Evolutionary conservation across 257 asterid species (phyloP).

Genomic region (Cruciata laevipes): DNA sequence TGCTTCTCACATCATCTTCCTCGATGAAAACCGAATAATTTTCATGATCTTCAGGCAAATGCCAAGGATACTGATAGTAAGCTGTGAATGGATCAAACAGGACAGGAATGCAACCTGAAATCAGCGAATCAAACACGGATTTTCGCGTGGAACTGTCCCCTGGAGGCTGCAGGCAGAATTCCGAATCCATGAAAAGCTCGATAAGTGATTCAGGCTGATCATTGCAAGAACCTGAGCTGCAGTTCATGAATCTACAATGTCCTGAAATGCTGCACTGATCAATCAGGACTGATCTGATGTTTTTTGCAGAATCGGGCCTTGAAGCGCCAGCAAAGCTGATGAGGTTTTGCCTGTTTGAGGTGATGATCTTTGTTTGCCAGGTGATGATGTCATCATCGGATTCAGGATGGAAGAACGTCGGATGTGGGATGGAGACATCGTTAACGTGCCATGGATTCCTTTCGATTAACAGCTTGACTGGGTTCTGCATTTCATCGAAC

Average conservation of each 20-base stretch:
- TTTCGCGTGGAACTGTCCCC: slow-evolving; percentile 76
- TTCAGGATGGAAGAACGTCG: slow-evolving; percentile 62
- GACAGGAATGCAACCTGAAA: slow-evolving; percentile 64
- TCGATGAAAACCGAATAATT: slow-evolving; percentile 56
- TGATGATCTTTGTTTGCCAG: slow-evolving; percentile 44
- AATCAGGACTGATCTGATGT: slow-evolving; percentile 45
- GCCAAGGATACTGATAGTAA: slow-evolving; percentile 74
- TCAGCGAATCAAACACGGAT: slow-evolving; percentile 59
- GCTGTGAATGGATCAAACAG: slow-evolving; percentile 56
- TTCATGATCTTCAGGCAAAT: slow-evolving; percentile 45
- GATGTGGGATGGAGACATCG: slow-evolving; percentile 67
- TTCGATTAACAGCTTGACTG: slow-evolving; percentile 57
- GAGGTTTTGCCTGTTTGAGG: slow-evolving; percentile 21
- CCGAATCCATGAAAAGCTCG: slow-evolving; percentile 43
- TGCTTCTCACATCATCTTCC: slow-evolving; percentile 43
- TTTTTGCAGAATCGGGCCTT: slow-evolving; percentile 34
- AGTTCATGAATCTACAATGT: slow-evolving; percentile 43
- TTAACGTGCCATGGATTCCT: slow-evolving; percentile 59
- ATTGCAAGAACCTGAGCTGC: slow-evolving; percentile 37
- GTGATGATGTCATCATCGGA: slow-evolving; percentile 43
- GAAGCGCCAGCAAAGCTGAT: slow-evolving; percentile 67
- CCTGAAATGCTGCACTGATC: slow-evolving; percentile 46
- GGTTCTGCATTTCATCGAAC: slow-evolving; percentile 66
- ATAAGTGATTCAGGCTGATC: slow-evolving; percentile 35
- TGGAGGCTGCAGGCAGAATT: slow-evolving; percentile 69